phyloP scores from a whole-genome alignment of 163 green algal species.

The Scenedesmus sp. region DNA sequence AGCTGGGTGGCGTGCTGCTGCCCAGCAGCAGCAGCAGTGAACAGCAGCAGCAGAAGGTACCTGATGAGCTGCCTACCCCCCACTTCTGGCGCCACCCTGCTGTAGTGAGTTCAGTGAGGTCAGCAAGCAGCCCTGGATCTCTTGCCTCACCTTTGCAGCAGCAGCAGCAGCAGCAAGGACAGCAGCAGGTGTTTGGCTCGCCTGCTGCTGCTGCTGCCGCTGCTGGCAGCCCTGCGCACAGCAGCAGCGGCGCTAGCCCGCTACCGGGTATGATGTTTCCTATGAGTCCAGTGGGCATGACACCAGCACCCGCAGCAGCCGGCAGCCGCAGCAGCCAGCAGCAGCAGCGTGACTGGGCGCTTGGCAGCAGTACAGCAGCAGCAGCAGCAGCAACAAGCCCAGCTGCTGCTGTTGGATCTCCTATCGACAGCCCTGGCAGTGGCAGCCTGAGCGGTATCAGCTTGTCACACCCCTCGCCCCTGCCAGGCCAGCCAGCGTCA shows the following conservation, averaged over 20 bases:
- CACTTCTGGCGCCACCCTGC: slow-evolving; percentile 20
- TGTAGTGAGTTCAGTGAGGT: not conserved
- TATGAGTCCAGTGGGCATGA: slow-evolving; percentile 1
- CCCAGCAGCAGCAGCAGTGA: not conserved
- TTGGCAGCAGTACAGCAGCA: not conserved
- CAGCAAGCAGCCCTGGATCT: not conserved
- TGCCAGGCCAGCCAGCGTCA: not conserved
- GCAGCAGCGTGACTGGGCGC: not conserved
- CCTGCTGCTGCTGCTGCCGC: not conserved
- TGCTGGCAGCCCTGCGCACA: not conserved
- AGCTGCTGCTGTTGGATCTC: not conserved
- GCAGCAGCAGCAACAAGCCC: not conserved
- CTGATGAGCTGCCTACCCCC: not conserved
- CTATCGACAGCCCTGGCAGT: not conserved
- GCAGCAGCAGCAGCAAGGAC: not conserved
- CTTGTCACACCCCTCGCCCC: not conserved
- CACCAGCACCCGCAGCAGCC: not conserved
- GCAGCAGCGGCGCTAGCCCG: not conserved
- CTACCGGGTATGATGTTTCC: slow-evolving; percentile 8
- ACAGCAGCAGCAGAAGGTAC: not conserved
- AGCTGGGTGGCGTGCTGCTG: not conserved
- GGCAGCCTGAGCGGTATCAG: not conserved
- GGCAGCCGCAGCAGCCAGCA: not conserved
- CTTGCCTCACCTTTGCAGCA: not conserved
- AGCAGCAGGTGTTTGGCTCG: not conserved